These are phyloP conservation scores for Aschersonia sp. DNA, from an alignment of 2,329 filamentous ascomycete genomes.

Conservation along the genomic window DNA sequence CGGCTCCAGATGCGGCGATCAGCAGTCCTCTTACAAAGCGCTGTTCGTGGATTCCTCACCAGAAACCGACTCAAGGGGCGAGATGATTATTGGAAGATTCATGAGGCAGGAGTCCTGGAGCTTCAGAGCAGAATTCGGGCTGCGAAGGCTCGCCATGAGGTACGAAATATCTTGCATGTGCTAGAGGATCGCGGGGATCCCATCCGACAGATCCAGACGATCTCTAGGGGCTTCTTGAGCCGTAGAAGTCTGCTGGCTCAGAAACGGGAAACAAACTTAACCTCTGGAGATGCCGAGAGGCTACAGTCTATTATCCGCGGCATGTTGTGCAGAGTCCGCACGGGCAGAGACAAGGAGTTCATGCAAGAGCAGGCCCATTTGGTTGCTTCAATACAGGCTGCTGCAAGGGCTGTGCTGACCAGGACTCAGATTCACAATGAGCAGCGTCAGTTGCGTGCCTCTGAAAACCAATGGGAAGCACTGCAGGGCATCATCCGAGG, in stretches of 20 bases:
- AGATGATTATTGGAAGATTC: slow-evolving; percentile 53
- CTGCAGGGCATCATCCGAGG: slow-evolving; percentile 30
- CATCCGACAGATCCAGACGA: slow-evolving; percentile 50
- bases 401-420: slow-evolving; percentile 46
- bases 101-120: slow-evolving; percentile 58
- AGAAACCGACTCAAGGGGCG: slow-evolving; percentile 48
- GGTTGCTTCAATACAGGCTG: slow-evolving; percentile 48
- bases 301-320: slow-evolving; percentile 58
- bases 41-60: slow-evolving; percentile 59
- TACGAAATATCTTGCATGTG: slow-evolving; percentile 40
- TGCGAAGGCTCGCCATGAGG: slow-evolving; percentile 45
- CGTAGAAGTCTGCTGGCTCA: slow-evolving; percentile 42
- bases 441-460: slow-evolving; percentile 34
- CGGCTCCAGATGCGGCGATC: slow-evolving; percentile 71
- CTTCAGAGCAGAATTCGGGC: slow-evolving; percentile 73
- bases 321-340: slow-evolving; percentile 43
- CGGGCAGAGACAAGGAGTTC: slow-evolving; percentile 36
- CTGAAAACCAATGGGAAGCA: slow-evolving; percentile 33
- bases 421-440: slow-evolving; percentile 38
- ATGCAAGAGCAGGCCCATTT: slow-evolving; percentile 35
- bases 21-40: slow-evolving; percentile 66
- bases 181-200: slow-evolving; percentile 48
- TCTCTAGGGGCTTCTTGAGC: slow-evolving; percentile 52
- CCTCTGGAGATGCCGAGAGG: slow-evolving; percentile 35
- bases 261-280: slow-evolving; percentile 37